Evolutionary conservation across 805 yeast genomes (phyloP), one percentile per base, ranked within the genome.

Genomic region (Ogataea zsoltii): DNA sequence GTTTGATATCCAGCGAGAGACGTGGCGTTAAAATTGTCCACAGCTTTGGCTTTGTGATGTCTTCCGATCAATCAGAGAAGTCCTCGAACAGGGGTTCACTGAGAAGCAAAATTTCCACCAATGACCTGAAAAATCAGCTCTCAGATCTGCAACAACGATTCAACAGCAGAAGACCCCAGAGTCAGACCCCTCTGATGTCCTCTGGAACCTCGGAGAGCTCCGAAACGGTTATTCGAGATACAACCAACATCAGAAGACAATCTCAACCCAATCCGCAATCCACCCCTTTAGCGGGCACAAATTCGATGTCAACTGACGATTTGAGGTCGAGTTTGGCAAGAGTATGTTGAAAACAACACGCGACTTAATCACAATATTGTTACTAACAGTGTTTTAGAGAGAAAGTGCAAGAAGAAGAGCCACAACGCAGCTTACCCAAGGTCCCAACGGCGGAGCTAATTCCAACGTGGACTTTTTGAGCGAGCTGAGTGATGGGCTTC

Each of bases 401-500:
- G 57, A 53, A 33, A 44, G 49, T 33, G 32, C 41, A 2, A 47
- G 48, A 38, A 44, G 44, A 33, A 49, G 44, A 36, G 35, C 45
- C 21, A 39, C 52, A n/a, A 19, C 48, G 2, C 55, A 48, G 29
- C 31, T 48, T 18, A 25, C 42, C 17, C 50, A 33, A 5, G 30
- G 33, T 18, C 37, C 46, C 29, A 38, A 41, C 30, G 41, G 45
- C 11, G 38, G 46, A 34, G 48, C 56, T n/a, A 80, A 80, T 16
- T 80, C 80, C 52, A 87, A 85, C 48, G 79, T 84, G 70, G 79
- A 80, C 58, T 85, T 85, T 58, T 81, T 85, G 13, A 85, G 85
- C 46, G 88, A 86, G 3, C 64, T 86, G 45, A 82, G 88, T 65
- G 92, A 86, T 55, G 84, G 83, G 46, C 67, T 86, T 50, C 71